Conservation (phyloP, 2,329 filamentous ascomycete genomes). For the Berkeleyomyces rouxiae region DNA sequence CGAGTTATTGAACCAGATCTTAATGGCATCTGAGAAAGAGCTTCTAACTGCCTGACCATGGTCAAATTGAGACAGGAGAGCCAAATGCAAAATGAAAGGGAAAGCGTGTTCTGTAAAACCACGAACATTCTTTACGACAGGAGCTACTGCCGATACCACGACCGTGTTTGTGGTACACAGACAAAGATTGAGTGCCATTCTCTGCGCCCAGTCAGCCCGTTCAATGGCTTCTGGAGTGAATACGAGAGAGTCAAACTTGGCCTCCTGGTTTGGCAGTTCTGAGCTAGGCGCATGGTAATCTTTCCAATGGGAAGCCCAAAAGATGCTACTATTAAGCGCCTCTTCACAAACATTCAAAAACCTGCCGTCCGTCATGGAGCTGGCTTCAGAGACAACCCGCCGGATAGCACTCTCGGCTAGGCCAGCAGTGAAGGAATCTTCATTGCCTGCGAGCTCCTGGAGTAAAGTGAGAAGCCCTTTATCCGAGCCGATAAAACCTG, state of each 20-base stretch:
- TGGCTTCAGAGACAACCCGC: slow-evolving; percentile 37
- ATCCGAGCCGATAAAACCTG: slow-evolving; percentile 39
- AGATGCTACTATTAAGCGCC: slow-evolving; percentile 34
- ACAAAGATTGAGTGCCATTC: slow-evolving; percentile 28
- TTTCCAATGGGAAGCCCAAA: slow-evolving; percentile 39
- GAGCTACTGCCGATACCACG: slow-evolving; percentile 50
- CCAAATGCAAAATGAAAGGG: slow-evolving; percentile 71
- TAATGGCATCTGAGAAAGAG: slow-evolving; percentile 48
- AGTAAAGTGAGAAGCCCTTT: slow-evolving; percentile 45
- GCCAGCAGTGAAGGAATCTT: slow-evolving; percentile 38
- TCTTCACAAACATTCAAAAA: slow-evolving; percentile 34
- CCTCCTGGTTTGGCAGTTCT: slow-evolving; percentile 21
- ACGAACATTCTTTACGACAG: slow-evolving; percentile 47
- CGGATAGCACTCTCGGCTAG: slow-evolving; percentile 45
- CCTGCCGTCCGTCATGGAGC: slow-evolving; percentile 28
- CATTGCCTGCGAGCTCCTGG: slow-evolving; percentile 42
- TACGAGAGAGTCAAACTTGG: slow-evolving; percentile 15
- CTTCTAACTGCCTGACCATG: slow-evolving; percentile 41
- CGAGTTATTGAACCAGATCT: slow-evolving; percentile 28
- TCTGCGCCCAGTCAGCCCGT: slow-evolving; percentile 40
- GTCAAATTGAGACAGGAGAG: slow-evolving; percentile 52
- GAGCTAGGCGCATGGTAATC: slow-evolving; percentile 38
- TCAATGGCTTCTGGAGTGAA: slow-evolving; percentile 27
- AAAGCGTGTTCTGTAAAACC: slow-evolving; percentile 59
- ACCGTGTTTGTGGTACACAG: slow-evolving; percentile 21